Evolutionary conservation across 257 asterid genomes (phyloP).

Genomic region (Linderniella brevidens): DNA sequence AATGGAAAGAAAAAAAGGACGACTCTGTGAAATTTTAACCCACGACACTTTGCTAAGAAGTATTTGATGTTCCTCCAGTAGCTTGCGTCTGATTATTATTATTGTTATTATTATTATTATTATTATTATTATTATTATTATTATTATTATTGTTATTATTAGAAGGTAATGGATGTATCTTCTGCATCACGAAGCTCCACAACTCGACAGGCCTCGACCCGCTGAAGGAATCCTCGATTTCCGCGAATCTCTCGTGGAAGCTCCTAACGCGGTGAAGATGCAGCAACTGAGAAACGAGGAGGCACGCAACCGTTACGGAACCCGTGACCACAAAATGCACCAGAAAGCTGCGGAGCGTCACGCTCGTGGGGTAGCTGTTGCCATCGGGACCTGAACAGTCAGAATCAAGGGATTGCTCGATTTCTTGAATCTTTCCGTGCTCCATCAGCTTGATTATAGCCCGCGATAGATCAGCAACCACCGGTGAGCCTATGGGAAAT

Average conservation of each 20-base stretch:
- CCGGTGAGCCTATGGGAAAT: conserved; percentile 24
- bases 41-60: too few species aligned
- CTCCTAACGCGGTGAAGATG: conserved; percentile 8
- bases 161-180: background rate
- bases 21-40: too few species aligned
- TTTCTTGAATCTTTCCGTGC: conserved; percentile 10
- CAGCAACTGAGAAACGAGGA: conserved; percentile 10
- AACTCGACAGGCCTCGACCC: too few species aligned
- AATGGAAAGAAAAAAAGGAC: too few species aligned
- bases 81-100: too few species aligned
- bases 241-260: conserved; percentile 7
- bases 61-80: too few species aligned
- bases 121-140: too few species aligned
- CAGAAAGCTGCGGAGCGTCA: conserved; percentile 17
- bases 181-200: too few species aligned
- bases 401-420: conserved; percentile 5
- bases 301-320: conserved; percentile 19
- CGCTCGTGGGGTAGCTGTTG: conserved; percentile 7
- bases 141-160: too few species aligned
- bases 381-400: conserved; percentile 9
- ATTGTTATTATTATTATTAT: too few species aligned
- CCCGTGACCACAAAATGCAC: conserved; percentile 22
- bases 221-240: too few species aligned
- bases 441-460: conserved; percentile 19
- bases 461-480: conserved; percentile 23